Percentiles rank a stretch among this genome's conserved stretches.
These are phyloP conservation scores for Lolium multiflorum DNA, from an alignment of 176 grass and related monocot genomes.

Conservation along the genomic window DNA sequence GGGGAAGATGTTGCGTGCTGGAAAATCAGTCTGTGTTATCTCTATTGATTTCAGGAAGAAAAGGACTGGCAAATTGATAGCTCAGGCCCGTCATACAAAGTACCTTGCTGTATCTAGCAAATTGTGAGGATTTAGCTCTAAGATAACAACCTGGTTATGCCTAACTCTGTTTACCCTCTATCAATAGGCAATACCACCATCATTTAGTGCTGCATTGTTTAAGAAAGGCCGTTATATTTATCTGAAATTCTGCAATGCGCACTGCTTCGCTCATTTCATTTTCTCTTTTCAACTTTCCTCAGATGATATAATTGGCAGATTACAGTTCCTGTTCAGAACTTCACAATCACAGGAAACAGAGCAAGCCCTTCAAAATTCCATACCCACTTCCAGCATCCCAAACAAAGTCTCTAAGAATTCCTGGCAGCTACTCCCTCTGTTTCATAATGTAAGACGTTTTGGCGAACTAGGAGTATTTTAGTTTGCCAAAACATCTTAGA, in stretches of 20 bases:
- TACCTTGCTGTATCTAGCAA: slow-evolving; percentile 82
- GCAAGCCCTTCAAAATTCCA: not conserved
- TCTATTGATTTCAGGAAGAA: slow-evolving; percentile 86
- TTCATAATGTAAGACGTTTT: too few relatives aligned
- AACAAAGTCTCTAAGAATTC: not conserved
- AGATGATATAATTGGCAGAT: not conserved
- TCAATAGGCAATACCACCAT: not conserved
- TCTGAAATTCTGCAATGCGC: slow-evolving; percentile 1
- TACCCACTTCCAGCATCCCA: not conserved
- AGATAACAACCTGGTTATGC: slow-evolving; percentile 17
- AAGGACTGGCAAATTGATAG: slow-evolving; percentile 74
- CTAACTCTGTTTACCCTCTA: slow-evolving; percentile 12
- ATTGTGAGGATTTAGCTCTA: slow-evolving; percentile 52
- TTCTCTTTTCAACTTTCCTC: not conserved
- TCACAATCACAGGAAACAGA: not conserved
- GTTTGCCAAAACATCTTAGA: too few relatives aligned
- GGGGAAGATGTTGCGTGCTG: slow-evolving; percentile 66
- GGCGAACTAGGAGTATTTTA: too few relatives aligned
- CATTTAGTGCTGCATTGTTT: not conserved
- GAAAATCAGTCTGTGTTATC: slow-evolving; percentile 61
- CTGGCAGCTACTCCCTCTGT: not conserved
- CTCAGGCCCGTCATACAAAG: slow-evolving; percentile 75
- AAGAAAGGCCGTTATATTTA: slow-evolving; percentile 1
- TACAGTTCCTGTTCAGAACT: not conserved
- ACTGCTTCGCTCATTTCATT: not conserved